Percentiles rank a stretch among this genome's conserved stretches.
phyloP scores from a whole-genome alignment of 257 asterid species.

The Jasminum sambac region DNA sequence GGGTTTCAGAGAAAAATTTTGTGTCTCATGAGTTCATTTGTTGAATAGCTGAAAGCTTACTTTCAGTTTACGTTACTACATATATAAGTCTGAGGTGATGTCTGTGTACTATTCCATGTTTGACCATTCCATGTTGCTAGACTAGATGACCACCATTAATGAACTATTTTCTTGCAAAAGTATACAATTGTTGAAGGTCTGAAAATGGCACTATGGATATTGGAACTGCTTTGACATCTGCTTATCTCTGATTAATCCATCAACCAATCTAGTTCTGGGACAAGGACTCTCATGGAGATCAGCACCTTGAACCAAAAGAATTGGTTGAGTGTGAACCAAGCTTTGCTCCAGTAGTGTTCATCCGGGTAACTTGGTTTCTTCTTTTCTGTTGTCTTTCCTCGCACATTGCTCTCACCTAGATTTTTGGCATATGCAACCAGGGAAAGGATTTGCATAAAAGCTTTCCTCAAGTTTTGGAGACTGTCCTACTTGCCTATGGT shows the following conservation, averaged over 20 bases:
- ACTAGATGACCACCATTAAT: background rate
- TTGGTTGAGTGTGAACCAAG: background rate
- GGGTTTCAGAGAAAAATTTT: background rate
- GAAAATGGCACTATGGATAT: background rate
- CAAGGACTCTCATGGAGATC: background rate
- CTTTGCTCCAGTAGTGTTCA: background rate
- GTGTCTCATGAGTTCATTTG: background rate
- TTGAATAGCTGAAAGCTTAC: background rate
- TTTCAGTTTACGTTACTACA: background rate
- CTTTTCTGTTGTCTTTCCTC: background rate
- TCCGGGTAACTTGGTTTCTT: background rate
- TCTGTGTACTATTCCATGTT: background rate
- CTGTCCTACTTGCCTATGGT: conserved; percentile 53
- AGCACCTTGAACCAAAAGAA: background rate
- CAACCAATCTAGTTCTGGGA: background rate
- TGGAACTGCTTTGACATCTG: background rate
- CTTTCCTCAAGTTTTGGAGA: conserved; percentile 83
- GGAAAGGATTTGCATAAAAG: conserved; percentile 89
- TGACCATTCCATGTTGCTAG: background rate
- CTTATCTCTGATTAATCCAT: background rate
- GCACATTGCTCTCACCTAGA: conserved; percentile 6
- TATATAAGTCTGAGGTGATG: background rate
- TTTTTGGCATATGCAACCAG: conserved; percentile 77
- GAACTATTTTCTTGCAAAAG: background rate
- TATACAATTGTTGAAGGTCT: background rate